Evolutionary conservation across 192 early-diverging fungal genomes (phyloP).

Genomic region (Phlyctochytrium bullatum): DNA sequence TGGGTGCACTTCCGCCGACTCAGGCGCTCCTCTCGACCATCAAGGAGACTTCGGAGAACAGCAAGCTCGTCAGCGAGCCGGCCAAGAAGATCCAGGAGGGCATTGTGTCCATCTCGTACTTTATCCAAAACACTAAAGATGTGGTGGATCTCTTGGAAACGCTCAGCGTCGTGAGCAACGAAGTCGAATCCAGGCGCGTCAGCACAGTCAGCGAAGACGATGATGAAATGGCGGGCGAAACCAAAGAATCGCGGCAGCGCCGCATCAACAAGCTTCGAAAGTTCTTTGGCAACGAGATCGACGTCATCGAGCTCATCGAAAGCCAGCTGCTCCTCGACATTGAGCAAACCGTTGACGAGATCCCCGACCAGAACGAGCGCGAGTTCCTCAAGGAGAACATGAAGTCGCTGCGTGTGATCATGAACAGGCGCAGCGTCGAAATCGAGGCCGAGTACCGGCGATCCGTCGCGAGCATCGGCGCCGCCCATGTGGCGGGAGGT

Average conservation of each 20-base stretch:
- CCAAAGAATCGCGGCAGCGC: constrained; percentile 28
- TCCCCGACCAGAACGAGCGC: constrained; percentile 18
- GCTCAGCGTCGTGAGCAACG: constrained; percentile 10
- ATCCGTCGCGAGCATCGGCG: background rate
- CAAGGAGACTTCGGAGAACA: constrained; percentile 9
- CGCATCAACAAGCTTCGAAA: constrained; percentile 42
- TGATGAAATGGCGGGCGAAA: constrained; percentile 6
- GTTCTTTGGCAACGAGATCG: constrained; percentile 41
- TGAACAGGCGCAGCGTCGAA: constrained; percentile 3
- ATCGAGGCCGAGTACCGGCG: background rate
- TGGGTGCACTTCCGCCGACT: constrained; percentile 36
- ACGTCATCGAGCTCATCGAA: constrained; percentile 24
- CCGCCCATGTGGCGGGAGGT: background rate
- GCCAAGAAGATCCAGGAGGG: constrained; percentile 13
- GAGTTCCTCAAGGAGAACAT: constrained; percentile 22
- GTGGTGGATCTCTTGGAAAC: constrained; percentile 28
- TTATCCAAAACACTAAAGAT: constrained; percentile 17
- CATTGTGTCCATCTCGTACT: constrained; percentile 4
- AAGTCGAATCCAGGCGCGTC: background rate
- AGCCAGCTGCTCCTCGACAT: constrained; percentile 25
- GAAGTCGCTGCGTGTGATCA: constrained; percentile 15
- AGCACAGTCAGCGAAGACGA: background rate
- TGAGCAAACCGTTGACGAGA: constrained; percentile 28
- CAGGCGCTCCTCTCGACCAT: constrained; percentile 18
- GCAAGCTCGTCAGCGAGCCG: background rate